Evolutionary conservation across 768 basidiomycete species (phyloP).

Genomic region (Hemileccinum impolitum): DNA sequence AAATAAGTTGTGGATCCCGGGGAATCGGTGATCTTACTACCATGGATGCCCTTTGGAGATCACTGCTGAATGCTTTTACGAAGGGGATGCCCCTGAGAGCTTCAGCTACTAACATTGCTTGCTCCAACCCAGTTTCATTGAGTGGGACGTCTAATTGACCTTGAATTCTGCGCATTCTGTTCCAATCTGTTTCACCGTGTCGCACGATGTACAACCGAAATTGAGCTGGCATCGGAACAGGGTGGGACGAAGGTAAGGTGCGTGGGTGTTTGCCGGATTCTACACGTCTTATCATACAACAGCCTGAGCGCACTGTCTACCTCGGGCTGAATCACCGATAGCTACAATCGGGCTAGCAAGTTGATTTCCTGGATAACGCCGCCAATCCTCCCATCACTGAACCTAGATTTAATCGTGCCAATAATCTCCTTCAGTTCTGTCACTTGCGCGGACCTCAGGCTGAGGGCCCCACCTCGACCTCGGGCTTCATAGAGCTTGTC

Average conservation of each 20-base stretch:
- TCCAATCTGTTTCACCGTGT: slow-evolving; percentile 77
- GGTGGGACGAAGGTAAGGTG: not conserved
- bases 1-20: not conserved
- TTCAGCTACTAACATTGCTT: slow-evolving; percentile 55
- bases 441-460: slow-evolving; percentile 34
- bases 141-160: slow-evolving; percentile 70
- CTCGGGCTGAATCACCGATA: not conserved
- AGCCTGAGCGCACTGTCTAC: not conserved
- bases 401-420: slow-evolving; percentile 39
- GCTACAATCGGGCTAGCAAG: slow-evolving; percentile 31
- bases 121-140: slow-evolving; percentile 57
- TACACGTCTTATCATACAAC: too few species aligned
- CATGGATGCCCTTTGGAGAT: slow-evolving; percentile 63
- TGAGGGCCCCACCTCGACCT: slow-evolving; percentile 33
- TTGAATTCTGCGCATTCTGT: slow-evolving; percentile 61
- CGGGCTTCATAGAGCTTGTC: slow-evolving; percentile 50
- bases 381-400: slow-evolving; percentile 58
- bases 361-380: slow-evolving; percentile 49
- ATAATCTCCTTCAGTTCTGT: slow-evolving; percentile 41
- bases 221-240: slow-evolving; percentile 25
- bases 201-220: slow-evolving; percentile 63
- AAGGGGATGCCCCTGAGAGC: slow-evolving; percentile 55
- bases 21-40: slow-evolving; percentile 37
- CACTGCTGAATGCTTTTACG: slow-evolving; percentile 62
- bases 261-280: not conserved